Evolutionary conservation across 306 rosid genomes (phyloP), one percentile per base, ranked within the genome.

Genomic region (Benincasa hispida): DNA sequence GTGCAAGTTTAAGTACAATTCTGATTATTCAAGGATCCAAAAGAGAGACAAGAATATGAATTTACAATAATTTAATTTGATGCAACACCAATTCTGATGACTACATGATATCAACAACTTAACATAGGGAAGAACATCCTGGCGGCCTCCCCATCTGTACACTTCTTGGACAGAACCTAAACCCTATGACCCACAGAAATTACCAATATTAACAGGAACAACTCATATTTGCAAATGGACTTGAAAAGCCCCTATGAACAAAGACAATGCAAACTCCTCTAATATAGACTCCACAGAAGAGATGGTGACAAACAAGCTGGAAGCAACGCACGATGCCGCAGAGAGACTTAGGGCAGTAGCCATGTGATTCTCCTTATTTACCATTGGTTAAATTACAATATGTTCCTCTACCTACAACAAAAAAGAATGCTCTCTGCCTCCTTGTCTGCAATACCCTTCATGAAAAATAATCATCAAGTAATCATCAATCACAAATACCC

Each of bases 341-440:
- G 85, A 81, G 84, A 86, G 86, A 75, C 86, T 79, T 78, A 79
- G 82, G 78, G 35, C 81, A 74, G 86, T 30, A 84, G 89, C 90
- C 76, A 79, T 56, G 84, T 81, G 88, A 85, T 83, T 85, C 87
- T 56, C 85, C 83, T 89, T 89, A 87, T 89, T 90, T 82, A 68
- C 87, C 55, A 73, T 45, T 82, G 85, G 81, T 81, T 83, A 65
- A 86, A 74, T 81, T 79, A 83, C 86, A 89, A 84, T 77, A 69
- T 82, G 73, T 78, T 79, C 74, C 91, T 85, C 87, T 86, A 82
- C 86, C 86, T 83, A 79, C 76, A 58, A 84, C 84, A 84, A 87
- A 88, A 84, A 41, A 41, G 5, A 41, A 37, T 53, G 80, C 81
- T 84, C 82, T 86, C 80, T 60, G 85, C 85, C 66, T 54, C 82